Evolutionary conservation across 768 basidiomycete genomes (phyloP), one percentile per base, ranked within the genome.

Genomic region (Tylopilus rubrobrunneus): DNA sequence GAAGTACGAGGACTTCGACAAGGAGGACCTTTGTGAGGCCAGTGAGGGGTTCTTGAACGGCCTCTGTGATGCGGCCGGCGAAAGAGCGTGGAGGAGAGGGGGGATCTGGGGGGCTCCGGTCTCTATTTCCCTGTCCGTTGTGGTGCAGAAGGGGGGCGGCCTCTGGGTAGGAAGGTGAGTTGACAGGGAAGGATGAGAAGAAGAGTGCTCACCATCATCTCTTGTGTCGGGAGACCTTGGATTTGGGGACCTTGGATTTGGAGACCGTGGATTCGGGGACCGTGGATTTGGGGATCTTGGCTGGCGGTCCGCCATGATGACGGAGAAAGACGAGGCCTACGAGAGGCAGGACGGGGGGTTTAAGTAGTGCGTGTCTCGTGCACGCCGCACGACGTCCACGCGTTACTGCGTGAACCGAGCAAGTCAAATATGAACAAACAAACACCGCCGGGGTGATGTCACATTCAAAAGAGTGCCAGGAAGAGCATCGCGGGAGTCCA

Each of bases 1-100:
- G 77, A 45, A 99, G 78, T 27, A 89, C 69, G 56, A 98, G 79
- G 0, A 82, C 80, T 44, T 89, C 74, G 19, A 86, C 75, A 11
- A 92, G 82, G 1, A 98, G 83, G 48, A 92, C 74, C 74, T 92
- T 89, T 47, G 92, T 86, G 56, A 97, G 79, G 21, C 87, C 78
- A 1, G 92, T 92, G 34, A 98, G 79, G 1, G 88, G 87, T 63
- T 92, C 87, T 58, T 85, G 84, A 4, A 84, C 80, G 53, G 83
- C 74, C 11, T 79, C 70, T 27, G 81, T 76, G 42, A 87, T 63
- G 40, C 66, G 63, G 21, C 65, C 64, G 9, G 62, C 43, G 7
- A 62, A 23, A 15, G 70, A 58, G 42, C 58, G 71, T 14, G 56
- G 62, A 73, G 80, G 57, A 1, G 66, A 82, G 72, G 41, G 75